Percentiles rank a stretch among this genome's conserved stretches.
Conservation (phyloP, 2,329 filamentous ascomycete species). For the Penicillium sp. region DNA sequence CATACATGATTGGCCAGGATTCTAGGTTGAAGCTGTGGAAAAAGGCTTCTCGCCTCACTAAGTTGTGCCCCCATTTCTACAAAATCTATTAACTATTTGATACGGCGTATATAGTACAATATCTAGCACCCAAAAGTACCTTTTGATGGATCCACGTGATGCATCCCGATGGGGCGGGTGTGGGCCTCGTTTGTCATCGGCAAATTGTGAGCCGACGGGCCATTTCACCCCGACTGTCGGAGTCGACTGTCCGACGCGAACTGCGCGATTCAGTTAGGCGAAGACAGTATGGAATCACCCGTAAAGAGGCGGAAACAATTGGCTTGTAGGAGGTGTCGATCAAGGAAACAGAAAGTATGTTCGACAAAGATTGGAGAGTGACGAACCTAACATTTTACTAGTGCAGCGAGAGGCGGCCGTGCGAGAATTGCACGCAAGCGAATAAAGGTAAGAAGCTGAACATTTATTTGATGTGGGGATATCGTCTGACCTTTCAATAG, state of each 20-base stretch:
- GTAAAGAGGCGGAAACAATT: conserved; percentile 13
- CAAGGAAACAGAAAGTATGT: conserved; percentile 16
- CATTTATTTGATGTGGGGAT: not conserved
- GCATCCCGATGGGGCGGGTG: not conserved
- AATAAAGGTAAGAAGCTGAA: conserved; percentile 4
- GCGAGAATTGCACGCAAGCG: conserved; percentile 15
- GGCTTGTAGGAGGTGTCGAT: conserved; percentile 17
- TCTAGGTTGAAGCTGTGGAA: too few relatives aligned
- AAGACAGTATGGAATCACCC: not conserved
- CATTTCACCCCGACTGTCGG: conserved; percentile 2
- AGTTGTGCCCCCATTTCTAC: not conserved
- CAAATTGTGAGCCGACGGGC: conserved; percentile 1
- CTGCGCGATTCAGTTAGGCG: not conserved
- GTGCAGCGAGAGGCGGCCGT: conserved; percentile 16
- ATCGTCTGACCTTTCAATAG: not conserved
- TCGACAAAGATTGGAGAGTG: not conserved
- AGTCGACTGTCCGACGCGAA: not conserved
- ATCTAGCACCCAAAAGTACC: not conserved
- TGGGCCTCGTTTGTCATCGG: conserved; percentile 1
- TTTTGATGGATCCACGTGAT: not conserved
- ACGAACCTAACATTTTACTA: not conserved
- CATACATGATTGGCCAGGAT: not conserved
- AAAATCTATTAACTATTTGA: not conserved
- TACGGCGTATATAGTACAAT: not conserved
- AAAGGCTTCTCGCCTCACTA: too few relatives aligned